Evolutionary conservation across 768 basidiomycete genomes (phyloP).

Genomic region (Pholiota microspora): DNA sequence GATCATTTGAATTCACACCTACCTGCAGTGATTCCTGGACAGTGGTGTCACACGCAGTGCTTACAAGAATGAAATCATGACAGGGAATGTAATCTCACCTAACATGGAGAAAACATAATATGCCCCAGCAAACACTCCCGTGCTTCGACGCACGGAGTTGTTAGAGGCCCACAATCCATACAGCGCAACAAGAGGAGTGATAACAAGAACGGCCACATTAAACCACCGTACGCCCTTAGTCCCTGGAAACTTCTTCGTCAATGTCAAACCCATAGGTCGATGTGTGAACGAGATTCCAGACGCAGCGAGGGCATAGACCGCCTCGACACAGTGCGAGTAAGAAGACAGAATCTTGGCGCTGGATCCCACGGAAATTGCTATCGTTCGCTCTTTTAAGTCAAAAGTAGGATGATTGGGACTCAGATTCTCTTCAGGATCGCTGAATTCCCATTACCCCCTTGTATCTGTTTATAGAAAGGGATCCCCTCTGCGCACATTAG

Average conservation of each 20-base stretch:
- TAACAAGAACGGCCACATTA: slow-evolving; percentile 65
- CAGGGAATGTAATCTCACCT: slow-evolving; percentile 39
- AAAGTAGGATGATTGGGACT: slow-evolving; percentile 12
- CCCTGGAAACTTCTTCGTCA: slow-evolving; percentile 38
- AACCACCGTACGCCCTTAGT: slow-evolving; percentile 71
- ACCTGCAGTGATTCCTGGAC: slow-evolving; percentile 54
- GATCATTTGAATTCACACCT: slow-evolving; percentile 12
- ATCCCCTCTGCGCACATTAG: slow-evolving; percentile 13
- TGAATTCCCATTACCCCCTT: slow-evolving; percentile 16
- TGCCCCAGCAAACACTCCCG: slow-evolving; percentile 54
- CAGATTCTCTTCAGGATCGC: slow-evolving; percentile 23
- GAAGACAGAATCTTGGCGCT: slow-evolving; percentile 8
- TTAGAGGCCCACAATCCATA: slow-evolving; percentile 61
- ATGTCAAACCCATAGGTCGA: slow-evolving; percentile 12
- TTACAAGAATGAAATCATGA: slow-evolving; percentile 10
- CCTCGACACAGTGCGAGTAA: not conserved
- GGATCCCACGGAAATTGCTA: slow-evolving; percentile 19
- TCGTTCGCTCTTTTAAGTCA: slow-evolving; percentile 14
- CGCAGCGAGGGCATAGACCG: not conserved
- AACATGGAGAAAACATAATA: slow-evolving; percentile 92
- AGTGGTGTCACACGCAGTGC: slow-evolving; percentile 6
- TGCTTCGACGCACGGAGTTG: slow-evolving; percentile 37
- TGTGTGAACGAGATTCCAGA: not conserved
- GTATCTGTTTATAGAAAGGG: slow-evolving; percentile 19
- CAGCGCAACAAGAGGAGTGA: slow-evolving; percentile 68